These are phyloP conservation scores for Mycena galopus DNA, from an alignment of 768 basidiomycete genomes.

Conservation along the genomic window DNA sequence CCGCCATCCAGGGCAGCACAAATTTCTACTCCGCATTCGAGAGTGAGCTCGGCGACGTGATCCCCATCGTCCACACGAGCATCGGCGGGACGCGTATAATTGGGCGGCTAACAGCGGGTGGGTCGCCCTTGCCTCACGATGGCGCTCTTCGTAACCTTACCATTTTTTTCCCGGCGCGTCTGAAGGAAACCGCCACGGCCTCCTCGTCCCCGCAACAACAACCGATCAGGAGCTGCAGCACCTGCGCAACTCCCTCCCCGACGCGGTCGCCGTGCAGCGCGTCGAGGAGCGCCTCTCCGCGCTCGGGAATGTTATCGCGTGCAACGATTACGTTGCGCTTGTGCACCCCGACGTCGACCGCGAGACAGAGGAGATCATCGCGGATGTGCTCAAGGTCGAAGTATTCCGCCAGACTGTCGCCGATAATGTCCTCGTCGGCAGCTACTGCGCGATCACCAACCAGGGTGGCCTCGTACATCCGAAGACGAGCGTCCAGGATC, in stretches of 20 bases:
- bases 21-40: conserved; percentile 99
- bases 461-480: conserved; percentile 99
- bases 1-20: conserved; percentile 92
- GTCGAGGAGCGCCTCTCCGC: conserved; percentile 98
- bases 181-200: conserved; percentile 93
- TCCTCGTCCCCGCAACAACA: conserved; percentile 95
- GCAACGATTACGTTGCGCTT: conserved; percentile 98
- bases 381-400: conserved; percentile 98
- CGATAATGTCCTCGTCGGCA: conserved; percentile 96
- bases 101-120: conserved; percentile 93
- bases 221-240: conserved; percentile 99
- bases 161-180: neutral
- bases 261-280: conserved; percentile 92
- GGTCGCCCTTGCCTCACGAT: conserved; percentile 21
- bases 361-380: conserved; percentile 99
- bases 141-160: neutral
- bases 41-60: conserved; percentile 90
- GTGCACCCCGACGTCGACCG: conserved; percentile 98
- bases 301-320: conserved; percentile 97
- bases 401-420: conserved; percentile 98
- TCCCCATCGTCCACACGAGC: conserved; percentile 96
- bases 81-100: conserved; percentile 96
- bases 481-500: conserved; percentile 96
- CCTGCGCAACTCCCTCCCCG: conserved; percentile 94
- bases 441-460: conserved; percentile 95